Evolutionary conservation across 768 basidiomycete genomes (phyloP).

Genomic region (Boletus insuetus): DNA sequence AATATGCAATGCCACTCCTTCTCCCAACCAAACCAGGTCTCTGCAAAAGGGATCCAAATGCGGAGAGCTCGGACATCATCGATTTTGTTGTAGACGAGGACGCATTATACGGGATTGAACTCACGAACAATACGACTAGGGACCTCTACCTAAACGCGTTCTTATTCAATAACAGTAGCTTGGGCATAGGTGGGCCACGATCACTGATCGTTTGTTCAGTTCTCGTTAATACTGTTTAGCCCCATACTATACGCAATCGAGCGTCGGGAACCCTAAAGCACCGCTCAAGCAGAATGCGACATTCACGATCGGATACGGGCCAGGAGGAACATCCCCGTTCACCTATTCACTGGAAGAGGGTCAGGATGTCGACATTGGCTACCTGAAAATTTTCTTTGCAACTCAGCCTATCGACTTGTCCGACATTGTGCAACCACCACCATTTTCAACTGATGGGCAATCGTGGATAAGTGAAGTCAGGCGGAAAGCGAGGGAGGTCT

Average conservation of each 20-base stretch:
- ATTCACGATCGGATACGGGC: conserved; percentile 42
- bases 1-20: background rate
- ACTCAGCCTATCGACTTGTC: conserved; percentile 35
- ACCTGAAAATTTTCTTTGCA: conserved; percentile 44
- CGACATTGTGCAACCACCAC: conserved; percentile 33
- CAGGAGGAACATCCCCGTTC: conserved; percentile 30
- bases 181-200: conserved; percentile 34
- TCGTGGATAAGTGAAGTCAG: background rate
- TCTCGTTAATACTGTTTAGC: conserved; percentile 1
- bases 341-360: conserved; percentile 23
- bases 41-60: background rate
- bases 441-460: conserved; percentile 18
- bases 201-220: background rate
- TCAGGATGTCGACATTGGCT: conserved; percentile 38
- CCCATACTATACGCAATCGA: conserved; percentile 8
- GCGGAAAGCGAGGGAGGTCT: no score
- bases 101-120: conserved; percentile 33
- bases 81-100: conserved; percentile 23
- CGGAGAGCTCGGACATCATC: conserved; percentile 2
- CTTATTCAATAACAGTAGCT: conserved; percentile 40
- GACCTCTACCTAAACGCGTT: conserved; percentile 42
- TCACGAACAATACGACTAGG: conserved; percentile 33
- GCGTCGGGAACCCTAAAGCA: background rate
- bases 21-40: background rate
- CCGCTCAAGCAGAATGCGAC: conserved; percentile 5